Evolutionary conservation across 768 basidiomycete genomes (phyloP), one percentile per base, ranked within the genome.

Genomic region (Suillus tomentosus): DNA sequence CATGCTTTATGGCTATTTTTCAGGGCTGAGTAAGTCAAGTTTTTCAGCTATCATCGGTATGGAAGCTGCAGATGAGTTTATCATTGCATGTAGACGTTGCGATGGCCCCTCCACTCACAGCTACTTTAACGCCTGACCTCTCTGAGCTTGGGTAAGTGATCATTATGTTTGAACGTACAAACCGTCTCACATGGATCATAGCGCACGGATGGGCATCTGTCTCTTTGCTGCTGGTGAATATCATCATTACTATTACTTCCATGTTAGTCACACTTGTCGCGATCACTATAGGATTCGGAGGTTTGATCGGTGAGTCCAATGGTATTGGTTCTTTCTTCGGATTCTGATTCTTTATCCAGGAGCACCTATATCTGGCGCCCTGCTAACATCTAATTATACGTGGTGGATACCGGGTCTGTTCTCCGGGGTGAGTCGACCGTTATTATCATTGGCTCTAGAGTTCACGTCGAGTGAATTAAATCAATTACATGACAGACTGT

Each of bases 401-500:
- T 88, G 87, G 87, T 86, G 83, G 82, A 77, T 80, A 15, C 84
- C 87, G 3, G 81, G 80, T 2, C 51, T 86, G 13, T 88, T 87
- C 68, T 76, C 82, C 27, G 85, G 82, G 48, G 76, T 79, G 68
- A 34, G 72, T 67, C 42, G 17, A 40, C 14, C 14, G 40, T 40
- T 1, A 9, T 27, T 31, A 17, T 9, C 5, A 6, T 48, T 22
- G 13, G n/a, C n/a, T 24, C 48, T 14, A 27, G 22, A 51, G 24
- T 51, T 27, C 8, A 31, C 3, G 27, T 17, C 4, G 27, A 31
- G 15, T 51, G 2, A 9, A 51, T 51, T 15, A 4, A 51, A 42
- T 27, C 8, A 19, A 55, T 19, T 8, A n/a, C 19, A 36, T 37
- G 3, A 36, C n/a, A 55, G 54, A 36, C 36, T 1, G 54, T 8